Evolutionary conservation across 2,329 filamentous ascomycete genomes (phyloP), one percentile per base, ranked within the genome.

Genomic region (Xylaria sp.): DNA sequence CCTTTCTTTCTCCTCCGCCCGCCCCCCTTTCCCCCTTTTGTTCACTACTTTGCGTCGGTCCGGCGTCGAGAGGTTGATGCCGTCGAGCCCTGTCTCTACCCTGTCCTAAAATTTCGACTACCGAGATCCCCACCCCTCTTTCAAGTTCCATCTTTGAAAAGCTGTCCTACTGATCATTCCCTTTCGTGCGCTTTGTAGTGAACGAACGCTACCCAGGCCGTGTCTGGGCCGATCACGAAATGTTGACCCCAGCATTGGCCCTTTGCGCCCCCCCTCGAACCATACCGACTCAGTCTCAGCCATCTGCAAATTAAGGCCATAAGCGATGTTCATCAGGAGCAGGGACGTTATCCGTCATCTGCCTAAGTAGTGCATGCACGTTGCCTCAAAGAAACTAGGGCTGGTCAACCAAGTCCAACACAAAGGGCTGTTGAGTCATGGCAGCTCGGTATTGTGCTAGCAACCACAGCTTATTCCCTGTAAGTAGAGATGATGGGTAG

Each of bases 101-200:
- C 56, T 55, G 51, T 60, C 46, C 54, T 59, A 48, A 54, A 37
- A 62, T 13, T 49, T 56, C 54, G 61, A 66, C 63, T 66, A 66
- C 63, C 63, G 60, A 63, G 48, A 58, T 58, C 38, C 15, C 61
- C 61, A 64, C 58, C 47, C 35, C 58, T 46, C 19, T 47, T 38
- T 27, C 43, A 52, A 44, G 41, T 60, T 43, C 40, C 15, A 56
- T 13, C 4, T 41, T 37, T 52, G 29, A 52, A 52, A 46, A 29
- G 40, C 23, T 8, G 37, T 37, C 21, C 31, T 43, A 29, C n/a
- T 49, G 17, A 19, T 29, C 19, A 33, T 37, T 23, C 47, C 27
- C 41, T 43, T 53, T 33, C n/a, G 17, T 19, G 11, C 33, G 27
- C 19, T 51, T 46, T 41, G 44, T 51, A 29, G n/a, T n/a, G n/a